Base-by-base conservation (phyloP, 2,329 filamentous ascomycete species). In the Trichothecium roseum region DNA sequence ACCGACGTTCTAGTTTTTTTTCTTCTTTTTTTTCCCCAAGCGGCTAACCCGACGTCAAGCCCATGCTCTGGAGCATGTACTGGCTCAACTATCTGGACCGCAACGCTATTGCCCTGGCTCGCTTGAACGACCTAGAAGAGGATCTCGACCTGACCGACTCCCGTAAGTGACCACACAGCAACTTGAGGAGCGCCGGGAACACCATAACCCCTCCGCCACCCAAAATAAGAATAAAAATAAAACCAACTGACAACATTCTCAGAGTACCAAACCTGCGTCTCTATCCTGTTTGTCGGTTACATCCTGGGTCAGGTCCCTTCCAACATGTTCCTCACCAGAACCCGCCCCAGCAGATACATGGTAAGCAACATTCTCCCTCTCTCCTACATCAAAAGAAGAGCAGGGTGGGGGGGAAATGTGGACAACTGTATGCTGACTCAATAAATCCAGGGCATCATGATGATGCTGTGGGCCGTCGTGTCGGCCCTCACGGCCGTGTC, bases 401-500 rank as follows among this genome's bases (percentile, higher is more conserved):
- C 22, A 18, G 2, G 20, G 20, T 6, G 20, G 20, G 10, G 10
- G 10, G 10, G 18, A 18, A 35, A n/a, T n/a, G n/a, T n/a, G n/a
- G n/a, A n/a, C n/a, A n/a, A n/a, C n/a, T n/a, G n/a, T n/a, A n/a
- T n/a, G n/a, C 32, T 35, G 24, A 35, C 22, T 5, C 14, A n/a
- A 17, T 17, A 41, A 6, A 10, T 24, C 20, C 28, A 51, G 50
- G 65, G 62, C 37, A 36, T 49, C 32, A 46, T 64, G 32, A 69
- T 69, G 54, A 55, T 66, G 26, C 47, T 53, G 3, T 74, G 69
- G 67, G 67, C 67, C 13, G 36, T 60, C 2, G 58, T 68, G 40
- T 63, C 64, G 1, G 55, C 64, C 24, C 44, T 65, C 5, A 68
- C 70, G 36, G 66, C 62, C 10, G 61, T 63, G 0, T 55, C 62